Evolutionary conservation across 176 grass and related monocot species (phyloP), one percentile per base, ranked within the genome.

Genomic region (Phoenix dactylifera): DNA sequence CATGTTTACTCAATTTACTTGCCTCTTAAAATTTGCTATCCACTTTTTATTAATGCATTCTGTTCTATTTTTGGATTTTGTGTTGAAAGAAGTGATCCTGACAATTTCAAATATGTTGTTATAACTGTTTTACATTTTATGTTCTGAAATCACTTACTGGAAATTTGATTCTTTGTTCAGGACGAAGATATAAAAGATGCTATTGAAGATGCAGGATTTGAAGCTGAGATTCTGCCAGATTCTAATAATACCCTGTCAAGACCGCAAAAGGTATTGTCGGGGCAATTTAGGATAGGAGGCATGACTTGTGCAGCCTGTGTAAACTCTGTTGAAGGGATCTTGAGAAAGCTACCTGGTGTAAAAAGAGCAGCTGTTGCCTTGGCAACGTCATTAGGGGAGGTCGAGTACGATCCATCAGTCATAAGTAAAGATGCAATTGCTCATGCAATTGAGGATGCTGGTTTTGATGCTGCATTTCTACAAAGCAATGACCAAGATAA

Each of bases 241-340:
- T 72, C 79, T 73, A 68, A 51, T 57, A 66, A 79, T 77, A 79
- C 74, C 61, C 81, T 80, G 67, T 73, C 81, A 15, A 92, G 71
- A 74, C 68, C 72, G 0, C 81, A 88, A 18, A 92, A 86, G 17
- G 75, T 60, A 51, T 68, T 98, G 48, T 82, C 81, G 44, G 87
- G 87, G 2, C 93, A 98, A 67, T 98, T 98, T 82, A 84, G 73
- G 65, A 92, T 98, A 76, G 85, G 87, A 24, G 84, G 93, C 1
- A 88, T 98, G 93, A 98, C 87, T 39, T 98, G 93, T 16, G 79
- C 93, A 35, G 93, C 87, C 51, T 98, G 93, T 65, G 87, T 88
- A 61, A 98, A 81, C 58, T 98, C 93, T 16, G 81, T 98, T 51
- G 87, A 98, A 79, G 83, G 78, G 24, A 98, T 98, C 62, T 77